Percentiles rank a stretch among this genome's conserved stretches.
Conservation (phyloP, 768 basidiomycete genomes). For the Pleurotus citrinopileatus region DNA sequence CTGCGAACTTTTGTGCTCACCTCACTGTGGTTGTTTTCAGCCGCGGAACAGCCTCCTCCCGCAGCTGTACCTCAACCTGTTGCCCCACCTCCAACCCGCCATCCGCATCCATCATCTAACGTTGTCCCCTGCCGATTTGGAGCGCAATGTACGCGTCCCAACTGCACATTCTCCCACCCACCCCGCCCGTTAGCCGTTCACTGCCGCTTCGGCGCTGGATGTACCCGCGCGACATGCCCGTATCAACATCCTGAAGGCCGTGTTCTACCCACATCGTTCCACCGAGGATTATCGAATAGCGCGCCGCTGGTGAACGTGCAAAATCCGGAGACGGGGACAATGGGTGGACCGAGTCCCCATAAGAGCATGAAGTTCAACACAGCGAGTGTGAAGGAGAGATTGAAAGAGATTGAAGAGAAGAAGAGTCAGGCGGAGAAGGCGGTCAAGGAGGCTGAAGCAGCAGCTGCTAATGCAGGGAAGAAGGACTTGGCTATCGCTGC, state of each 20-base stretch:
- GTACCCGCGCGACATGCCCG: conserved; percentile 83
- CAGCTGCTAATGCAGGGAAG: conserved; percentile 40
- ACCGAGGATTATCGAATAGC: conserved; percentile 65
- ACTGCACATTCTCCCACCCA: conserved; percentile 71
- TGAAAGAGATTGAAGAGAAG: conserved; percentile 67
- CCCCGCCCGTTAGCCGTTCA: conserved; percentile 43
- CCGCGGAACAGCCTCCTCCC: conserved; percentile 37
- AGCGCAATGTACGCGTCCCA: conserved; percentile 62
- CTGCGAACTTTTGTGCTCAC: conserved; percentile 11
- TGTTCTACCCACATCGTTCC: conserved; percentile 76
- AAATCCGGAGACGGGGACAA: conserved; percentile 64
- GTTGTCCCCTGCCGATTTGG: conserved; percentile 66
- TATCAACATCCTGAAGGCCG: conserved; percentile 91
- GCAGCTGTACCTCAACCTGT: conserved; percentile 11
- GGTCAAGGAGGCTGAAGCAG: conserved; percentile 62
- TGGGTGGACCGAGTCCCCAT: conserved; percentile 60
- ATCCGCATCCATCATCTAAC: conserved; percentile 25
- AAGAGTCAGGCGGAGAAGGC: conserved; percentile 62
- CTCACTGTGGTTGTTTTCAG: conserved; percentile 15
- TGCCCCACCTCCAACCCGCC: conserved; percentile 1
- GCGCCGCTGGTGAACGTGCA: conserved; percentile 61
- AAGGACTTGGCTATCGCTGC: conserved; percentile 52
- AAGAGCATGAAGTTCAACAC: conserved; percentile 69
- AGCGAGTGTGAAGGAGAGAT: conserved; percentile 25
- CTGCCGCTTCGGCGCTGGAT: conserved; percentile 83